These are phyloP conservation scores for Gossypium arboreum DNA, from an alignment of 345 rosid species.

Conservation along the genomic window DNA sequence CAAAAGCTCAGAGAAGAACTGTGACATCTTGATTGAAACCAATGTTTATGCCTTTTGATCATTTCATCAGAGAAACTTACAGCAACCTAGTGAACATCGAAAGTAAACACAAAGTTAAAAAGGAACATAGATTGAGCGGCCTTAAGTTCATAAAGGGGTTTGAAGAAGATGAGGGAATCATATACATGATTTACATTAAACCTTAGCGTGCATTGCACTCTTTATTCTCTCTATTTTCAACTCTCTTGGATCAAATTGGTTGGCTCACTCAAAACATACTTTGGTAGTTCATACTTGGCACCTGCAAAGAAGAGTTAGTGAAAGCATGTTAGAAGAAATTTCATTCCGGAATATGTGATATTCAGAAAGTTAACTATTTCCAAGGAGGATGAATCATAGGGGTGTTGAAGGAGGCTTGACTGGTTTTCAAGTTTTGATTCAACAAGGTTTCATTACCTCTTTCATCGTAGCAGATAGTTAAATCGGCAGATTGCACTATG, in stretches of 20 bases:
- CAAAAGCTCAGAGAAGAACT: background rate
- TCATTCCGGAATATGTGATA: background rate
- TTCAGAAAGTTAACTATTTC: background rate
- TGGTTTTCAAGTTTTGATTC: background rate
- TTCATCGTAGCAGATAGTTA: slow-evolving; percentile 80
- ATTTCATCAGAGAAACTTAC: slow-evolving; percentile 3
- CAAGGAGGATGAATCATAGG: background rate
- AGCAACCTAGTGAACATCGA: background rate
- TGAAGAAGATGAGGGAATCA: slow-evolving; percentile 13
- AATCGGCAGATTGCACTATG: slow-evolving; percentile 62
- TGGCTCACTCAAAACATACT: slow-evolving; percentile 79
- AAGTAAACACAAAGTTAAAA: background rate
- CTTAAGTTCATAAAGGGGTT: background rate
- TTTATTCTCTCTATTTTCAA: slow-evolving; percentile 23
- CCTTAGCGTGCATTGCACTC: background rate
- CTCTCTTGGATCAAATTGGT: slow-evolving; percentile 68
- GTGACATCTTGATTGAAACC: background rate
- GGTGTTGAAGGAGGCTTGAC: background rate
- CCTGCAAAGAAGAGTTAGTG: slow-evolving; percentile 36
- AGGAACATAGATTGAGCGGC: background rate
- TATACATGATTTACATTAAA: slow-evolving; percentile 31
- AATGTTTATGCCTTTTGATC: background rate
- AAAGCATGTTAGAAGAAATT: background rate
- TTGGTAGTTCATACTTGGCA: slow-evolving; percentile 79
- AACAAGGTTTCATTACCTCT: slow-evolving; percentile 44